Evolutionary conservation across 225 moss, liverwort and hornwort species (phyloP).

Genomic region (Polytrichum commune): DNA sequence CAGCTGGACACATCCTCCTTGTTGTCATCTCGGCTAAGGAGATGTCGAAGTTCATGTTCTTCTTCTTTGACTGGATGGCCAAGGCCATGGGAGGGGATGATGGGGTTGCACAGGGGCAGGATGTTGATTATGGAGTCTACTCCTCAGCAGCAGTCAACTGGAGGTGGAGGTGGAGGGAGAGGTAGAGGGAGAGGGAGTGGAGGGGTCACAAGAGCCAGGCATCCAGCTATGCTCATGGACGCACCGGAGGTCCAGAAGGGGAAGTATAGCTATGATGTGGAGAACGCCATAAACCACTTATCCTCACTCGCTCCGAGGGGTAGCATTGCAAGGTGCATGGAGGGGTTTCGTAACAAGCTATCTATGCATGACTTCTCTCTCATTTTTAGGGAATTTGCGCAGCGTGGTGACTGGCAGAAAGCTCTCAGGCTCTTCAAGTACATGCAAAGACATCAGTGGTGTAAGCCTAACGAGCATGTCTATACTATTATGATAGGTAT

Average conservation of each 20-base stretch:
- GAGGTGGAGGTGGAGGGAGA: slow-evolving; percentile 14
- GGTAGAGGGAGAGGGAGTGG: slow-evolving; percentile 9
- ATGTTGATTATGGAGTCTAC: slow-evolving; percentile 23
- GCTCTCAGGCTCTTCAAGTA: slow-evolving; percentile 91
- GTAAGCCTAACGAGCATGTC: slow-evolving; percentile 96
- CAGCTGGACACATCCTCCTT: background rate
- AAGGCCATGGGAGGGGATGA: background rate
- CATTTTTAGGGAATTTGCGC: slow-evolving; percentile 93
- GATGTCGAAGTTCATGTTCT: slow-evolving; percentile 1
- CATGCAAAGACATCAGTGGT: slow-evolving; percentile 99
- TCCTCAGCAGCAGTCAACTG: slow-evolving; percentile 9
- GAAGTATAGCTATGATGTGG: slow-evolving; percentile 85
- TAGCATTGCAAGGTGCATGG: slow-evolving; percentile 93
- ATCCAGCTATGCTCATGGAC: slow-evolving; percentile 34
- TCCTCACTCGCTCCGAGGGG: slow-evolving; percentile 82
- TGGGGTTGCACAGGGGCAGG: slow-evolving; percentile 10
- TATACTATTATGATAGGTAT: slow-evolving; percentile 96
- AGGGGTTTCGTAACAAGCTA: slow-evolving; percentile 70
- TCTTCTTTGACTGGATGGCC: background rate
- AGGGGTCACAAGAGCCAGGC: slow-evolving; percentile 23
- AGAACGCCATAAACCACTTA: slow-evolving; percentile 78
- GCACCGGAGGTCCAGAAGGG: slow-evolving; percentile 71
- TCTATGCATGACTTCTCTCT: slow-evolving; percentile 88
- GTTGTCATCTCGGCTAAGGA: background rate
- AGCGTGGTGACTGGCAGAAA: slow-evolving; percentile 92